A percentile compares a stretch with the other conserved stretches of the same genome.
These are phyloP conservation scores for Sequoia sempervirens DNA, from an alignment of 75 land plant species.

Conservation along the genomic window DNA sequence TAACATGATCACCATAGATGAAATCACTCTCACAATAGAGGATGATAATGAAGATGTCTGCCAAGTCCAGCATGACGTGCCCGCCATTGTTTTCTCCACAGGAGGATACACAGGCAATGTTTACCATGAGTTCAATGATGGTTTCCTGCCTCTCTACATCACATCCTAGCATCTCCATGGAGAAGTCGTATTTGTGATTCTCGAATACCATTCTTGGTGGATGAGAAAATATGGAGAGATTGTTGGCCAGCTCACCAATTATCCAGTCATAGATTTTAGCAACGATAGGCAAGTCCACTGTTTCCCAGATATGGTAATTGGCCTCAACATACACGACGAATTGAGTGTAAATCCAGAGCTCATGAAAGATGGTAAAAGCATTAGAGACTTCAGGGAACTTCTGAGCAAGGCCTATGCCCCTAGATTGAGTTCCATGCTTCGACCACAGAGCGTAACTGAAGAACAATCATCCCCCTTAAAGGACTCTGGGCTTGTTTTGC, in stretches of 20 bases:
- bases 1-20: slow-evolving; percentile 67
- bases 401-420: slow-evolving; percentile 4
- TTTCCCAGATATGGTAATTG: slow-evolving; percentile 46
- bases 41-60: slow-evolving; percentile 15
- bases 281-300: slow-evolving; percentile 54
- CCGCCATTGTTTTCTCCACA: slow-evolving; percentile 71
- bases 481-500: not conserved
- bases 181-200: slow-evolving; percentile 54
- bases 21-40: slow-evolving; percentile 36
- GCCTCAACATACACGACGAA: slow-evolving; percentile 44
- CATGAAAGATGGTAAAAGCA: slow-evolving; percentile 15
- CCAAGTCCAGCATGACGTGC: slow-evolving; percentile 55
- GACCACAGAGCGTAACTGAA: not conserved
- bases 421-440: not conserved
- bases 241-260: slow-evolving; percentile 50
- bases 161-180: slow-evolving; percentile 30
- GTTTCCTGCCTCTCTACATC: slow-evolving; percentile 46
- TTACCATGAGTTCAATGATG: slow-evolving; percentile 87
- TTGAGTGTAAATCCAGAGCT: slow-evolving; percentile 19
- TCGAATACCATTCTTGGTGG: slow-evolving; percentile 84
- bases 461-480: not conserved
- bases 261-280: slow-evolving; percentile 50
- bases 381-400: slow-evolving; percentile 16
- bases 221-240: slow-evolving; percentile 65
- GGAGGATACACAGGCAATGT: slow-evolving; percentile 83